Percentiles rank a stretch among this genome's conserved stretches.
phyloP scores from a whole-genome alignment of 2,329 filamentous ascomycete species.

The Xylariomycetidae sp. region DNA sequence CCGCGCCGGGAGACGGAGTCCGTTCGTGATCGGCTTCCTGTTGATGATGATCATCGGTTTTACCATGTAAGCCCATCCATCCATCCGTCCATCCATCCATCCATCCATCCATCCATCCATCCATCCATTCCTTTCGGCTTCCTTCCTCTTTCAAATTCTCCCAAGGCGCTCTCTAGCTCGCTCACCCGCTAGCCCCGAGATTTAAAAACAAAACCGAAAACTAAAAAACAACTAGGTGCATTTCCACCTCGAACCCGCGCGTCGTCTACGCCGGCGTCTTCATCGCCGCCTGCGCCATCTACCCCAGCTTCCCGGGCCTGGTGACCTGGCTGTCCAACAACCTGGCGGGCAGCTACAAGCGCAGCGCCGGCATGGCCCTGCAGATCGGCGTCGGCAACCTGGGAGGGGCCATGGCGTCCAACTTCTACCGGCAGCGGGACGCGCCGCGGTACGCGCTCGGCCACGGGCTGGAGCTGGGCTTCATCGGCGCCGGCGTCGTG shows the following conservation, averaged over 20 bases:
- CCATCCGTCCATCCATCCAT: not conserved
- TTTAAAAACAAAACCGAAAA: no score
- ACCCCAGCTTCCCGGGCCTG: conserved; percentile 73
- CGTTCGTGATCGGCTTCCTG: conserved; percentile 52
- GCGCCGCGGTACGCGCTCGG: conserved; percentile 45
- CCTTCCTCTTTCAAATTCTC: not conserved
- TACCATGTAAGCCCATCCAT: conserved; percentile 37
- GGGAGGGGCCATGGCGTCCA: conserved; percentile 62
- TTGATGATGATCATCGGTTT: conserved; percentile 52
- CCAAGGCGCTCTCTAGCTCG: not conserved
- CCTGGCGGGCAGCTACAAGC: conserved; percentile 61
- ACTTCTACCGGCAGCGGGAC: conserved; percentile 59
- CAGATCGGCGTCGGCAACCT: conserved; percentile 60
- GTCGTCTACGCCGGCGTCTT: conserved; percentile 73
- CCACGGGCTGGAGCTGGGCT: conserved; percentile 46
- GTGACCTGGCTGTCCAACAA: conserved; percentile 80
- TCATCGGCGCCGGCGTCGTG: conserved; percentile 40
- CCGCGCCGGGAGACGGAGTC: conserved; percentile 45
- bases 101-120: not conserved
- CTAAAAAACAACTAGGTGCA: no score
- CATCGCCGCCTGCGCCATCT: conserved; percentile 72
- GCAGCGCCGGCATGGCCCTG: conserved; percentile 59
- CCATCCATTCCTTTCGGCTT: no score
- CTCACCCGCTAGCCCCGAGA: not conserved
- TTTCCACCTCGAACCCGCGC: conserved; percentile 50